Base-by-base conservation (phyloP, 169 alveolate genomes). In the Cytauxzoon felis region DNA sequence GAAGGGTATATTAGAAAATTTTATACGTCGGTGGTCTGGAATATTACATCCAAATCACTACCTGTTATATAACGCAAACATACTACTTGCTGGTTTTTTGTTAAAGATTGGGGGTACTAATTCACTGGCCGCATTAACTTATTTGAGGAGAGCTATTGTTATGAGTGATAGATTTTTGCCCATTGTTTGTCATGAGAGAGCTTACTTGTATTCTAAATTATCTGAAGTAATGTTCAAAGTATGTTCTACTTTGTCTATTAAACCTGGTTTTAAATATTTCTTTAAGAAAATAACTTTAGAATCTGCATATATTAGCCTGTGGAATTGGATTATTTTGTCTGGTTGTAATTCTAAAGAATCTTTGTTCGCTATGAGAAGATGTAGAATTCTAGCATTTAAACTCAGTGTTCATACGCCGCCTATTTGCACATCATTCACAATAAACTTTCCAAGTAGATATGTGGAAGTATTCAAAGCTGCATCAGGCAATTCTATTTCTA, bases 111-210 rank as follows among this genome's bases (percentile, higher is more conserved):
- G 90, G 29, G 88, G 89, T 9, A 70, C 82, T 52, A 81, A 86
- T 52, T 19, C 87, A 5, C 78, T 51, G 19, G 76, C 50, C 18
- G 81, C 95, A 13, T 68, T 87, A 40, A 45, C 42, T 19, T 73
- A 68, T 59, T 54, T 91, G 13, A 78, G 89, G 52, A 75, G 82
- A 16, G 93, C 94, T 38, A 45, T 76, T 0, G 54, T 90, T 42
- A 87, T 92, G 38, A 92, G 95, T 38, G 93, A 89, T 33, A 78
- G 78, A 23, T 90, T 92, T 30, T 56, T 91, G 53, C 96, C 96
- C 2, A 47, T 62, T 21, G 87, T 90, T 27, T 87, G 90, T 49
- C 81, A 81, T 33, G 94, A 88, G 41, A 92, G 88, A 75, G 89
- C 91, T 23, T 93, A 89, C 48, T 72, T 91, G 24, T 89, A 87